These are phyloP conservation scores for Hypsizygus ulmarius DNA, from an alignment of 1,284 basidiomycete genomes.

Conservation along the genomic window DNA sequence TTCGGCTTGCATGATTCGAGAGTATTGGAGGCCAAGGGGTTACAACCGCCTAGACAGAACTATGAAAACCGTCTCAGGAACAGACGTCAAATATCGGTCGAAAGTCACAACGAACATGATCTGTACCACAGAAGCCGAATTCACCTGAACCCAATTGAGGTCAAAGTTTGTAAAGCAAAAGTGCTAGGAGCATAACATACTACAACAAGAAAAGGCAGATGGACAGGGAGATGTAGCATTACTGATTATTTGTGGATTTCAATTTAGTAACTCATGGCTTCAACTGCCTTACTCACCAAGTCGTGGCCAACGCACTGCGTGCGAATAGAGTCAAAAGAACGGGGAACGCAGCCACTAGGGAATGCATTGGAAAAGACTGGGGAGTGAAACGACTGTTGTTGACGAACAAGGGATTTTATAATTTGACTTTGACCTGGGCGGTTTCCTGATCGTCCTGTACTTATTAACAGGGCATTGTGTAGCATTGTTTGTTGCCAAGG, in stretches of 20 bases:
- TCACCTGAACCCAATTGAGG: conserved; percentile 44
- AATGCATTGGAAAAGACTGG: conserved; percentile 14
- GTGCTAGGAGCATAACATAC: conserved; percentile 34
- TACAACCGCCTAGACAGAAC: conserved; percentile 82
- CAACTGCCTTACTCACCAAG: conserved; percentile 20
- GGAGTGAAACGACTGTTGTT: conserved; percentile 1
- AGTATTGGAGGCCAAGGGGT: conserved; percentile 66
- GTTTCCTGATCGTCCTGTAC: conserved; percentile 12
- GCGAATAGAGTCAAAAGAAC: conserved; percentile 26
- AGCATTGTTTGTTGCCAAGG: conserved; percentile 12
- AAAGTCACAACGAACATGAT: conserved; percentile 27
- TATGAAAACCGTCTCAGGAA: conserved; percentile 24
- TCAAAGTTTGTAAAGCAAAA: neutral
- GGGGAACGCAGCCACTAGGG: conserved; percentile 17
- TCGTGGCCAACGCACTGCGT: conserved; percentile 22
- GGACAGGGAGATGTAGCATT: conserved; percentile 56
- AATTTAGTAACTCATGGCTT: neutral
- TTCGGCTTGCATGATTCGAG: conserved; percentile 67
- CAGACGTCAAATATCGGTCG: conserved; percentile 8
- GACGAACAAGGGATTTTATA: conserved; percentile 2
- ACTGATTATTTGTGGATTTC: conserved; percentile 30
- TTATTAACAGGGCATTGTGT: conserved; percentile 5
- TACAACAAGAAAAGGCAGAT: conserved; percentile 65
- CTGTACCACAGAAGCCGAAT: conserved; percentile 71
- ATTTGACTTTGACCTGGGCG: conserved; percentile 1